These are phyloP conservation scores for Fistulina hepatica DNA, from an alignment of 1,284 basidiomycete species.

Conservation along the genomic window DNA sequence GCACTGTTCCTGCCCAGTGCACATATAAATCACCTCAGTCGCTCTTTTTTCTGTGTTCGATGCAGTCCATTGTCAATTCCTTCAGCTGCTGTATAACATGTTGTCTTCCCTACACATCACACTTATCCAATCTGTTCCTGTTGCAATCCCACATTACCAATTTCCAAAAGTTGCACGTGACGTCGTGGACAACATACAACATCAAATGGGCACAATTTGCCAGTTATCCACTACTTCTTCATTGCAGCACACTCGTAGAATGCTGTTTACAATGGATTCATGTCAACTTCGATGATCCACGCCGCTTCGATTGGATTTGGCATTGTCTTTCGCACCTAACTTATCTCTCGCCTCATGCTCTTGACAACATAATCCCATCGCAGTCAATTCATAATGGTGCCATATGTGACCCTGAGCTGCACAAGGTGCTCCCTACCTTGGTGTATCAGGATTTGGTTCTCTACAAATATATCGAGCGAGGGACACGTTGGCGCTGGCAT, in stretches of 20 bases:
- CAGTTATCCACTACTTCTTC: too few relatives aligned
- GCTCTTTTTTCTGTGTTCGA: not conserved
- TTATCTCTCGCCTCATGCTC: constrained; percentile 16
- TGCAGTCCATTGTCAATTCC: not conserved
- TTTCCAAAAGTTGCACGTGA: not conserved
- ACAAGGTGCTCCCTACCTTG: too few relatives aligned
- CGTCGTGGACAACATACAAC: not conserved
- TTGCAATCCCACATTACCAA: not conserved
- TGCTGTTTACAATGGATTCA: not conserved
- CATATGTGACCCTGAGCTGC: too few relatives aligned
- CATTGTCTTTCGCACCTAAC: not conserved
- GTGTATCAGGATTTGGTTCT: too few relatives aligned
- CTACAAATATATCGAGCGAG: too few relatives aligned
- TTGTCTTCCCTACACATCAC: not conserved
- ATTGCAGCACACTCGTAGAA: not conserved
- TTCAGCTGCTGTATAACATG: not conserved
- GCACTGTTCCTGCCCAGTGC: not conserved
- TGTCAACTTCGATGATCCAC: not conserved
- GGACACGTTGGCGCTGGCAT: too few relatives aligned
- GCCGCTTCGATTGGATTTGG: not conserved
- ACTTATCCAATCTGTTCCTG: not conserved
- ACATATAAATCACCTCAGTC: not conserved
- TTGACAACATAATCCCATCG: constrained; percentile 37
- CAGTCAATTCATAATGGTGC: too few relatives aligned
- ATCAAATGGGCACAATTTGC: not conserved